These are phyloP conservation scores for Cercospora citrullina DNA, from an alignment of 2,329 filamentous ascomycete species.

Conservation along the genomic window DNA sequence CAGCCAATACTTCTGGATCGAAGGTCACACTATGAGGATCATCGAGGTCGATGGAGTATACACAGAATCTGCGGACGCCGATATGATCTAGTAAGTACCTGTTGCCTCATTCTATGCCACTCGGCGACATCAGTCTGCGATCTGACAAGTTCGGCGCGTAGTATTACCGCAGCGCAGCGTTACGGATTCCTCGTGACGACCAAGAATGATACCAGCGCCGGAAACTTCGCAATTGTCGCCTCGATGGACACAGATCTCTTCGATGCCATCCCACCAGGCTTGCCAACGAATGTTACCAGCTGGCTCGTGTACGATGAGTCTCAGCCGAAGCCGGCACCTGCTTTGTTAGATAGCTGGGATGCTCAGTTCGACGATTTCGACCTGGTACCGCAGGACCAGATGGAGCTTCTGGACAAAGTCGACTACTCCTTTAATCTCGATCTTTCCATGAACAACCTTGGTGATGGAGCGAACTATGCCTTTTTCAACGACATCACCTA, in stretches of 20 bases:
- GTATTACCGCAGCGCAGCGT: slow-evolving; percentile 66
- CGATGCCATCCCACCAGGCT: slow-evolving; percentile 62
- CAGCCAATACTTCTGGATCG: slow-evolving; percentile 69
- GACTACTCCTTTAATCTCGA: slow-evolving; percentile 63
- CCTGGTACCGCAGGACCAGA: slow-evolving; percentile 68
- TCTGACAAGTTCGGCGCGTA: background rate
- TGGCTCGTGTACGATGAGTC: slow-evolving; percentile 57
- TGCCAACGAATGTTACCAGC: slow-evolving; percentile 65
- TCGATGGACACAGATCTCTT: slow-evolving; percentile 59
- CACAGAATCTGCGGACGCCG: slow-evolving; percentile 59
- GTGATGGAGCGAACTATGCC: slow-evolving; percentile 64
- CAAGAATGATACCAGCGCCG: slow-evolving; percentile 53
- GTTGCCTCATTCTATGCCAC: background rate
- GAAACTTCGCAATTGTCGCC: slow-evolving; percentile 61
- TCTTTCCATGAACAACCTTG: slow-evolving; percentile 64
- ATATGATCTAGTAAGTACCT: slow-evolving; percentile 54
- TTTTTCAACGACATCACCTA: slow-evolving; percentile 73
- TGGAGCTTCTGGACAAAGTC: slow-evolving; percentile 60
- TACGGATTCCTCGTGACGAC: slow-evolving; percentile 67
- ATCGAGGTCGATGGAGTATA: slow-evolving; percentile 71
- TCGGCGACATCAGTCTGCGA: too few species aligned
- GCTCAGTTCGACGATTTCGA: slow-evolving; percentile 69
- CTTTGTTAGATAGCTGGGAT: slow-evolving; percentile 60
- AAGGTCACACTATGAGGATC: slow-evolving; percentile 64
- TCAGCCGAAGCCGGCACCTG: slow-evolving; percentile 52